Conservation (phyloP, 352 stramenopile genomes). For the Phytophthora palmivora region DNA sequence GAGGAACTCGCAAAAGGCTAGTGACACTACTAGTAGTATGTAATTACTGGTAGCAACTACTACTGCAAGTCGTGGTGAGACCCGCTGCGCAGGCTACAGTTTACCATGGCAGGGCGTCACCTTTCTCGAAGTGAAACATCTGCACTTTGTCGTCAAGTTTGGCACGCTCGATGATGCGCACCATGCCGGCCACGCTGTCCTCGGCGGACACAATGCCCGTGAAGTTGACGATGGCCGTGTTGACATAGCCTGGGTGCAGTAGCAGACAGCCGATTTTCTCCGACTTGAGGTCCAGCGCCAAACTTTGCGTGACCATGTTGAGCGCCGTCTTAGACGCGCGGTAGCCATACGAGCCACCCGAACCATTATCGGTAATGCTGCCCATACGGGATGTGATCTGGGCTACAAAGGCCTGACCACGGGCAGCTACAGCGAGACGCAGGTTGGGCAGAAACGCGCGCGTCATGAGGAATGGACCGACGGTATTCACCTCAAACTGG, state of each 20-base stretch:
- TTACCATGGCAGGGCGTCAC: constrained; percentile 67
- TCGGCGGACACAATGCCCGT: constrained; percentile 33
- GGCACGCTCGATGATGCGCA: constrained; percentile 60
- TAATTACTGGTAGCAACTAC: background rate
- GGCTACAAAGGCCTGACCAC: constrained; percentile 53
- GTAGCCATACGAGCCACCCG: constrained; percentile 76
- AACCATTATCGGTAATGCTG: constrained; percentile 65
- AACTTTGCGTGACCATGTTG: constrained; percentile 76
- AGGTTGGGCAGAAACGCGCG: constrained; percentile 68
- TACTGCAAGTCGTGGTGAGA: background rate
- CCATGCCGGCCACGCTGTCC: constrained; percentile 58
- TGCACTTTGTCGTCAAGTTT: constrained; percentile 60
- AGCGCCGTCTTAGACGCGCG: constrained; percentile 82
- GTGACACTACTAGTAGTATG: background rate
- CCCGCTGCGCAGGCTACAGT: background rate
- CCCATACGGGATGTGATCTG: constrained; percentile 70
- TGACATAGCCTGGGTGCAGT: constrained; percentile 70
- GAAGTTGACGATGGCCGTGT: constrained; percentile 64
- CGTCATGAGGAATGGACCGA: constrained; percentile 72
- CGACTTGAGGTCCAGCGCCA: constrained; percentile 54
- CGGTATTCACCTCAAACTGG: constrained; percentile 79
- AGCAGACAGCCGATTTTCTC: constrained; percentile 69
- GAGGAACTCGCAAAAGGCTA: background rate
- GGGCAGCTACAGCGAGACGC: constrained; percentile 40
- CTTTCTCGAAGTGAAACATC: constrained; percentile 62